Evolutionary conservation across 192 early-diverging fungal genomes (phyloP).

Genomic region (Coemansia sp.): DNA sequence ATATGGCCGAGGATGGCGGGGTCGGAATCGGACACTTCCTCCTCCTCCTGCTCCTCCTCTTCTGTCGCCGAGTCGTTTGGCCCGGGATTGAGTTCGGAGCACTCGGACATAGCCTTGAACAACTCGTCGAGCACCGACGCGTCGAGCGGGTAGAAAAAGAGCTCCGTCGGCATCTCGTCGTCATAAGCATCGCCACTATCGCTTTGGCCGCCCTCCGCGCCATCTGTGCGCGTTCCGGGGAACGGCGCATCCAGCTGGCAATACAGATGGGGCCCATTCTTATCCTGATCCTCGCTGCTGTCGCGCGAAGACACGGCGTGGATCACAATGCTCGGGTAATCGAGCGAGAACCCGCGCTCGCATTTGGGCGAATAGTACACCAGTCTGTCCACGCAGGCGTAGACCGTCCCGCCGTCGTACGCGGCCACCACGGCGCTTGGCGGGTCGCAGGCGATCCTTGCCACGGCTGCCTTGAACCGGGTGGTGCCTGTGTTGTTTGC

Average conservation of each 20-base stretch:
- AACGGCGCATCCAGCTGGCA: slow-evolving; percentile 38
- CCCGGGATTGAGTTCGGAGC: slow-evolving; percentile 36
- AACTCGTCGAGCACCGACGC: slow-evolving; percentile 14
- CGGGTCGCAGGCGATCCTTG: slow-evolving; percentile 21
- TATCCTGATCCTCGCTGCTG: neutral
- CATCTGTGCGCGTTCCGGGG: slow-evolving; percentile 2
- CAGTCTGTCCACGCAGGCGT: slow-evolving; percentile 18
- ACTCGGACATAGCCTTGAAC: slow-evolving; percentile 41
- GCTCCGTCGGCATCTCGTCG: slow-evolving; percentile 31
- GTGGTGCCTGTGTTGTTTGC: neutral
- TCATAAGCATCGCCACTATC: slow-evolving; percentile 7
- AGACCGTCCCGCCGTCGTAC: slow-evolving; percentile 12
- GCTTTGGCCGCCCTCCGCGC: neutral
- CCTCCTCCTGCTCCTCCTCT: neutral
- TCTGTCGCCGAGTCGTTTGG: neutral
- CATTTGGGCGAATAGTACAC: slow-evolving; percentile 8
- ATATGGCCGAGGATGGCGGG: slow-evolving; percentile 7
- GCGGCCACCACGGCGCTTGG: slow-evolving; percentile 1
- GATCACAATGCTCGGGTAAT: slow-evolving; percentile 34
- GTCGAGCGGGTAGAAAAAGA: slow-evolving; percentile 22
- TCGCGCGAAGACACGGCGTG: slow-evolving; percentile 25
- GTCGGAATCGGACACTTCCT: neutral
- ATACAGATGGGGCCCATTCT: slow-evolving; percentile 18
- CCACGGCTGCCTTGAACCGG: neutral
- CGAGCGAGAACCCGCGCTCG: slow-evolving; percentile 19